Evolutionary conservation across 805 yeast genomes (phyloP).

Genomic region (Suhomyces canberraensis): DNA sequence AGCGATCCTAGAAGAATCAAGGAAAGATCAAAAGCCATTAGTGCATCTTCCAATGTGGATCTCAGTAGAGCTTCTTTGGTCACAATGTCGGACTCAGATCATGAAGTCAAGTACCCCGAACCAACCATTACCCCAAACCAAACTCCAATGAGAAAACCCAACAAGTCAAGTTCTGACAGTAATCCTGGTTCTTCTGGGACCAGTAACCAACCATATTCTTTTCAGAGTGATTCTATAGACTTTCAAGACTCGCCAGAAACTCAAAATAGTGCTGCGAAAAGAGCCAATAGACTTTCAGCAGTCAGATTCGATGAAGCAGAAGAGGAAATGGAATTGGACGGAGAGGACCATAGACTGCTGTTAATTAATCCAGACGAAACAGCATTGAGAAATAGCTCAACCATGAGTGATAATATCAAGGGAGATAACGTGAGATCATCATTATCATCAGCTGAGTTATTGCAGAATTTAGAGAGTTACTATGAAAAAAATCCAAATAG

Average conservation of each 20-base stretch:
- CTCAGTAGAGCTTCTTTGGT: slow-evolving; percentile 15
- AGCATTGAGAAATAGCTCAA: neutral
- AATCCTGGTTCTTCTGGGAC: slow-evolving; percentile 1
- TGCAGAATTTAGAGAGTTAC: slow-evolving; percentile 19
- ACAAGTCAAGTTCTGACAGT: slow-evolving; percentile 1
- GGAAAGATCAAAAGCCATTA: slow-evolving; percentile 13
- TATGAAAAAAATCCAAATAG: slow-evolving; percentile 5
- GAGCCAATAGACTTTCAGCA: neutral
- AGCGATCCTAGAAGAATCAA: slow-evolving; percentile 3
- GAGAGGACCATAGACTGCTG: slow-evolving; percentile 6
- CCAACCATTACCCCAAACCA: slow-evolving; percentile 15
- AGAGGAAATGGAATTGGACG: too few relatives aligned
- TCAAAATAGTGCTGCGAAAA: neutral
- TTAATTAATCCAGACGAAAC: slow-evolving; percentile 10
- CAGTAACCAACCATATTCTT: neutral
- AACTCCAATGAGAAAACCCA: slow-evolving; percentile 11
- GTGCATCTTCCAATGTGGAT: slow-evolving; percentile 17
- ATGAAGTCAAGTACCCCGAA: slow-evolving; percentile 19
- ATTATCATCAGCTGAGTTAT: slow-evolving; percentile 30
- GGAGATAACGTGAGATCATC: slow-evolving; percentile 16
- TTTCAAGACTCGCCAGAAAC: neutral
- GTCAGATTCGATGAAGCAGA: neutral
- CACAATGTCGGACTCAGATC: slow-evolving; percentile 12
- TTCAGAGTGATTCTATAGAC: slow-evolving; percentile 6
- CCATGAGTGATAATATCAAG: slow-evolving; percentile 1